phyloP scores from a whole-genome alignment of 2,329 filamentous ascomycete species.

The Fusarium virguliforme region DNA sequence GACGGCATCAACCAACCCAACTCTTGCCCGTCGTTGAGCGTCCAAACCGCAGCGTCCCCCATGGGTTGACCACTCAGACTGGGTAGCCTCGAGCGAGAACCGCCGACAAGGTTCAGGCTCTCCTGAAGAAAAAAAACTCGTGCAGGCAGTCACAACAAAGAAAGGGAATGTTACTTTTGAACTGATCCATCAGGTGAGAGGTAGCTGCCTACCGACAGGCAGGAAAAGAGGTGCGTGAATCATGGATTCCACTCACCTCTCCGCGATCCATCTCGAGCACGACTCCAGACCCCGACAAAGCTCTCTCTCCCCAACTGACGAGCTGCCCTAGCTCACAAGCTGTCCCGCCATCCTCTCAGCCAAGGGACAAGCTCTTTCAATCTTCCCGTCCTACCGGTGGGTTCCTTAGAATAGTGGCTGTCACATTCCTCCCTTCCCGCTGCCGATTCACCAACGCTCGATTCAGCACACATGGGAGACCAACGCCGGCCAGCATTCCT shows the following conservation, averaged over 20 bases:
- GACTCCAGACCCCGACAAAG: conserved; percentile 29
- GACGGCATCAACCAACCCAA: conserved; percentile 6
- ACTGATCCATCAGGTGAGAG: not conserved
- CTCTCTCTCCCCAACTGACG: not conserved
- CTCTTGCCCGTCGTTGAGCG: conserved; percentile 11
- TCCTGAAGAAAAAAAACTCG: not conserved
- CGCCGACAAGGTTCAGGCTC: not conserved
- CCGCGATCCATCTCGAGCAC: conserved; percentile 18
- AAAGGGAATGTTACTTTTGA: not conserved
- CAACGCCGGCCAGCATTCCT: conserved; percentile 42
- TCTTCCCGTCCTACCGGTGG: conserved; percentile 43
- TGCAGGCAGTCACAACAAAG: not conserved
- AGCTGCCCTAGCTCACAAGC: conserved; percentile 10
- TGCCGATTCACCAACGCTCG: conserved; percentile 30
- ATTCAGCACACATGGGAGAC: conserved; percentile 21
- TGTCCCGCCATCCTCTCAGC: conserved; percentile 27
- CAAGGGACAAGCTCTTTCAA: conserved; percentile 27
- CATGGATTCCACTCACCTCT: conserved; percentile 12
- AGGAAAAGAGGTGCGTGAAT: conserved; percentile 15
- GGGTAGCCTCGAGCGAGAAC: not conserved
- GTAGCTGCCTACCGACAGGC: not conserved
- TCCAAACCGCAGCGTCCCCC: not conserved
- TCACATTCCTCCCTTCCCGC: conserved; percentile 47
- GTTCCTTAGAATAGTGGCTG: conserved; percentile 43
- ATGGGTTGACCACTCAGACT: not conserved